phyloP scores from a whole-genome alignment of 192 early-diverging fungal species.

The Coemansia sp. region DNA sequence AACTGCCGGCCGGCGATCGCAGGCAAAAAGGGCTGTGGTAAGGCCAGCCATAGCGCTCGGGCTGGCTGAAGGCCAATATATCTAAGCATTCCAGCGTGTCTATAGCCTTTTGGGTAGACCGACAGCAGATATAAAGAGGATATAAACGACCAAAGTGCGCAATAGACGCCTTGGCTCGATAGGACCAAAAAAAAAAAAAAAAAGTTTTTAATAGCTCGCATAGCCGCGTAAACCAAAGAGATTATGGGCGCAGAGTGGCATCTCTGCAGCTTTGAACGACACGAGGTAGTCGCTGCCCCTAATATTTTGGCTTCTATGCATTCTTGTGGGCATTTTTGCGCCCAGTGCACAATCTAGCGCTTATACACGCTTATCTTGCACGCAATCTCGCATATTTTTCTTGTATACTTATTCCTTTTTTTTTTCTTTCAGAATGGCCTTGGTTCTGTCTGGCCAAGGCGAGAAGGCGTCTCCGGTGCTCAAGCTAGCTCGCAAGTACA shows the following conservation, averaged over 20 bases:
- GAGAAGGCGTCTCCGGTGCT: slow-evolving; percentile 48
- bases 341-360: too few species aligned
- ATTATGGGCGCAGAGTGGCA: too few species aligned
- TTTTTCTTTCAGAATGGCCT: slow-evolving; percentile 28
- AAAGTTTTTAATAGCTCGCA: too few species aligned
- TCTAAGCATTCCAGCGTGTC: not conserved
- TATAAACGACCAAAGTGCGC: too few species aligned
- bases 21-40: not conserved
- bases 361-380: not conserved
- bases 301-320: too few species aligned
- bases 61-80: not conserved
- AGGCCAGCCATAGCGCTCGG: not conserved
- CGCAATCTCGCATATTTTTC: not conserved
- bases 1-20: not conserved
- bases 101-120: not conserved
- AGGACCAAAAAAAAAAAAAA: too few species aligned
- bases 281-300: too few species aligned
- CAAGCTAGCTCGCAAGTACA: slow-evolving; percentile 34
- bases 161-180: too few species aligned
- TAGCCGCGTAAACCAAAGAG: too few species aligned
- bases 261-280: too few species aligned
- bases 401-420: not conserved
- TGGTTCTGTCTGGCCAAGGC: slow-evolving; percentile 53
- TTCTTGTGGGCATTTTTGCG: too few species aligned
- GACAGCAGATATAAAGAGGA: not conserved